Evolutionary conservation across 139 green algal species (phyloP), one percentile per base, ranked within the genome.

Genomic region (Diplosphaera chodatii): DNA sequence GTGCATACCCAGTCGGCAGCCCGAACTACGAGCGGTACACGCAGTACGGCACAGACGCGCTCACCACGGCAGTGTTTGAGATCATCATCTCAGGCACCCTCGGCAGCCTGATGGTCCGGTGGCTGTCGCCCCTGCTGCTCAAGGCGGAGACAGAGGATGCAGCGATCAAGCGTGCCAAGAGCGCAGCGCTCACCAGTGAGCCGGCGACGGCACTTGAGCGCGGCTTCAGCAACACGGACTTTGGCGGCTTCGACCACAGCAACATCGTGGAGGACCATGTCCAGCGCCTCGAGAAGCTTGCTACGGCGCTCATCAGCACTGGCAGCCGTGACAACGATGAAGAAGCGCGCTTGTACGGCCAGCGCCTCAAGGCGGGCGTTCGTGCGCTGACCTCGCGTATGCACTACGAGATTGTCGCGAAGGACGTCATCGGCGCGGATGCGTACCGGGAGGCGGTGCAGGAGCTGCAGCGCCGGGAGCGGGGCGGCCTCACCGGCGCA

Each of bases 11-110:
- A 32, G 2, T 20, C 0, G 25, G 30, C 40, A 64, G 40, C 0
- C 55, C 71, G 21, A 62, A 78, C 13, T 18, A 59, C 48, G 48
- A 21, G 16, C 3, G 3, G 48, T 75, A 69, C 28, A 40, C 28
- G 33, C 66, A 67, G 48, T 72, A 33, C 55, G 74, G 55, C 32
- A 22, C 71, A 27, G 70, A 76, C 23, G 18, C 63, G 3, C 32
- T 81, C 31, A 66, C 70, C 5, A 87, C 80, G 2, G 83, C 78
- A 32, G 77, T 91, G 25, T 91, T 93, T 74, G 79, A 78, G 66
- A 94, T 94, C 76, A 74, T 94, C 64, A 78, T 94, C 32, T 91
- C 81, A 64, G 88, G 73, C 32, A 87, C 83, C 6, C 30, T 89
- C 16, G 89, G 89, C 28, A 77, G 75, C n/a, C 22, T 87, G 32